These are phyloP conservation scores for Testicularia cyperi DNA, from an alignment of 1,284 basidiomycete species.

Conservation along the genomic window DNA sequence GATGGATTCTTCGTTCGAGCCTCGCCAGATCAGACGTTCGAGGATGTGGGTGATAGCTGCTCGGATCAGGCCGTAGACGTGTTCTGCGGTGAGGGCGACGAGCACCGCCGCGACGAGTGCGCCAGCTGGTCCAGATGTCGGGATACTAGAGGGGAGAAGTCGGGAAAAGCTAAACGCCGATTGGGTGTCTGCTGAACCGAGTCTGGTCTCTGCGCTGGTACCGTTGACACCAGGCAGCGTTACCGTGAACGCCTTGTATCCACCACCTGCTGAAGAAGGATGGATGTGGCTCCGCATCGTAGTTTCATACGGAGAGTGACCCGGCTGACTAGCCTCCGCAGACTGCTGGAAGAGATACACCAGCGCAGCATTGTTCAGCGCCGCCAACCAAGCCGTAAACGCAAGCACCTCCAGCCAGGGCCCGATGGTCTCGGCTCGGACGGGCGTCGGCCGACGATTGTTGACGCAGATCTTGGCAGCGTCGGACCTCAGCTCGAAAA, in stretches of 20 bases:
- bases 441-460: constrained; percentile 78
- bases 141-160: constrained; percentile 34
- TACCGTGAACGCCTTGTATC: too few species aligned
- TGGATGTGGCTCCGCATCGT: constrained; percentile 44
- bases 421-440: constrained; percentile 84
- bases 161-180: constrained; percentile 31
- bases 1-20: constrained; percentile 43
- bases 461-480: constrained; percentile 92
- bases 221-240: neutral
- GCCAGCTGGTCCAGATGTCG: constrained; percentile 22
- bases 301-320: constrained; percentile 39
- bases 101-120: constrained; percentile 48
- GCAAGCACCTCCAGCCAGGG: constrained; percentile 84
- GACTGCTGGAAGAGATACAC: constrained; percentile 51
- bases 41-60: constrained; percentile 43
- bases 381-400: constrained; percentile 45
- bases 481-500: constrained; percentile 87
- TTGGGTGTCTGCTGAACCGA: constrained; percentile 2
- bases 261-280: neutral
- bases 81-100: constrained; percentile 53
- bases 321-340: constrained; percentile 13
- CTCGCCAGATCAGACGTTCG: constrained; percentile 50
- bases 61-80: constrained; percentile 46
- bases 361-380: constrained; percentile 46
- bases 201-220: neutral